Conservation (phyloP, 2,329 filamentous ascomycete genomes). For the Microsporum ferrugineum region DNA sequence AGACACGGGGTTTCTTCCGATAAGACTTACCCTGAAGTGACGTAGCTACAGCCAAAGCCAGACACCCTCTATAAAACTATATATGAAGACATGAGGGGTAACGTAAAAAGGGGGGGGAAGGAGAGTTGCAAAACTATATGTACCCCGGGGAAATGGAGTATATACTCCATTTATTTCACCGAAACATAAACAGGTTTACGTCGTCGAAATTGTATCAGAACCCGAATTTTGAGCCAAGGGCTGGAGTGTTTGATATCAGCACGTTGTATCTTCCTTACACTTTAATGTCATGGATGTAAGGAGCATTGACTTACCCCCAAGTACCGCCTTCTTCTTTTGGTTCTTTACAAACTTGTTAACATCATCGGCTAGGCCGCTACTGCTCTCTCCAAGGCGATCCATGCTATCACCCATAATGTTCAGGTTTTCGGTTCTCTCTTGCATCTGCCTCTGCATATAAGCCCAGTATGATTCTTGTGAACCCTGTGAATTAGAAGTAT, state of each 20-base stretch:
- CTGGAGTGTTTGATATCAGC: constrained; percentile 17
- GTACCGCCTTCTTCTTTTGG: constrained; percentile 75
- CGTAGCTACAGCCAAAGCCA: not conserved
- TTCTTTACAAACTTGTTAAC: constrained; percentile 74
- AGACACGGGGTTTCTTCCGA: not conserved
- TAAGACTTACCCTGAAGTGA: not conserved
- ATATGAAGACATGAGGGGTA: not conserved
- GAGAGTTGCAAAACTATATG: not conserved
- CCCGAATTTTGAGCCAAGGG: constrained; percentile 34
- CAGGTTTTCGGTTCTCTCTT: constrained; percentile 81
- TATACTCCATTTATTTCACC: not conserved
- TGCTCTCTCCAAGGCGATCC: constrained; percentile 69
- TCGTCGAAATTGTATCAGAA: constrained; percentile 20
- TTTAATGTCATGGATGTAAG: not conserved
- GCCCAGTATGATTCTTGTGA: constrained; percentile 56
- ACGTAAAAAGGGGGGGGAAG: not conserved
- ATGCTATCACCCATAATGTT: constrained; percentile 73
- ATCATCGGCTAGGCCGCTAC: constrained; percentile 73
- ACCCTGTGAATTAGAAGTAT: not conserved
- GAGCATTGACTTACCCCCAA: constrained; percentile 44
- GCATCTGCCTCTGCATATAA: constrained; percentile 76
- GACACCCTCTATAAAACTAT: not conserved
- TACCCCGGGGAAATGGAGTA: not conserved
- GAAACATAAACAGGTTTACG: not conserved
- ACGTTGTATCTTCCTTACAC: not conserved